A percentile compares a stretch with the other conserved stretches of the same genome.
These are phyloP conservation scores for Dipodascus geniculatus DNA, from an alignment of 805 yeast species.

Conservation along the genomic window DNA sequence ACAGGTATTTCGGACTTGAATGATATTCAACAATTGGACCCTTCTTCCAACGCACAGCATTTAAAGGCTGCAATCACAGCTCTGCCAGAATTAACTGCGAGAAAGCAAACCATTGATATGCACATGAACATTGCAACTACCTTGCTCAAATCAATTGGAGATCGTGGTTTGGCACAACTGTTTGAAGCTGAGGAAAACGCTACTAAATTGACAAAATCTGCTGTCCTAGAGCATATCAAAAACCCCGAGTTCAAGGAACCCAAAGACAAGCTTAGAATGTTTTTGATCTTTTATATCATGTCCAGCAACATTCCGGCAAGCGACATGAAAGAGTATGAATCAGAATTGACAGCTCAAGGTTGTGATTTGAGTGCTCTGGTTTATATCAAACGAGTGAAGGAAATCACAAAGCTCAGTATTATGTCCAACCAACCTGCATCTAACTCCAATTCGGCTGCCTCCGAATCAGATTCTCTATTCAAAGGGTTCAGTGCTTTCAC, in stretches of 20 bases:
- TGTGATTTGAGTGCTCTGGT: constrained; percentile 52
- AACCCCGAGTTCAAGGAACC: constrained; percentile 46
- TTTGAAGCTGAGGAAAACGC: constrained; percentile 89
- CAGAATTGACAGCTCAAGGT: constrained; percentile 43
- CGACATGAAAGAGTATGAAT: constrained; percentile 53
- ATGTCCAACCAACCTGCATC: constrained; percentile 19
- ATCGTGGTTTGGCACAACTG: constrained; percentile 78
- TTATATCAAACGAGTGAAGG: constrained; percentile 74
- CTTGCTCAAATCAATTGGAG: constrained; percentile 68
- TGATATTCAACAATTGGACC: constrained; percentile 47
- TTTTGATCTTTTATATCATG: constrained; percentile 57
- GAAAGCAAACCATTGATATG: constrained; percentile 82
- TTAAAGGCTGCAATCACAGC: constrained; percentile 70
- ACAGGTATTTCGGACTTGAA: constrained; percentile 63
- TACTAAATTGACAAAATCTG: constrained; percentile 33
- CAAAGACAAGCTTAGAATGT: constrained; percentile 77
- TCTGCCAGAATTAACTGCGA: constrained; percentile 81
- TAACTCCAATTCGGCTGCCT: constrained; percentile 15
- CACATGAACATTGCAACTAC: constrained; percentile 93
- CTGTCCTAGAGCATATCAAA: constrained; percentile 42
- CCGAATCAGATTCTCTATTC: constrained; percentile 25
- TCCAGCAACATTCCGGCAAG: constrained; percentile 33
- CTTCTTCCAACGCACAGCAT: constrained; percentile 26
- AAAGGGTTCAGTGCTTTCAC: constrained; percentile 59
- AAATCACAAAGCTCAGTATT: constrained; percentile 42